Conservation (phyloP, 495 filamentous ascomycete species). For the Penicillium robsamsonii region DNA sequence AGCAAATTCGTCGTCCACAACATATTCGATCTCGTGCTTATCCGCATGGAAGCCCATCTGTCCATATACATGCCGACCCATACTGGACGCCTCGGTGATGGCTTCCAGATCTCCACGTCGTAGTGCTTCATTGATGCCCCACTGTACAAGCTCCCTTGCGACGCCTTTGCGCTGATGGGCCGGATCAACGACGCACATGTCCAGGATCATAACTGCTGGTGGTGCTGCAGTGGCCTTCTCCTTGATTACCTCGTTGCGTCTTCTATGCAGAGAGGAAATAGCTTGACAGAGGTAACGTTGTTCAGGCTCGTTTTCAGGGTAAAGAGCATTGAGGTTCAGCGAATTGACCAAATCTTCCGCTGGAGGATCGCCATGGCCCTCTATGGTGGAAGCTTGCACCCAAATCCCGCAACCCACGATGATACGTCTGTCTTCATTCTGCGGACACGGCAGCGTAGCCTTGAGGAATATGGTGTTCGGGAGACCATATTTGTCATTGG, state of each 20-base stretch:
- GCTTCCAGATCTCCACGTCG: slow-evolving; percentile 38
- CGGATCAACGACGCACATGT: slow-evolving; percentile 42
- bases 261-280: slow-evolving; percentile 25
- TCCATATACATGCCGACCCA: slow-evolving; percentile 42
- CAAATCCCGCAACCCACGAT: slow-evolving; percentile 45
- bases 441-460: slow-evolving; percentile 32
- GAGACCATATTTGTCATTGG: slow-evolving; percentile 31
- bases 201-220: slow-evolving; percentile 37
- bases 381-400: slow-evolving; percentile 30
- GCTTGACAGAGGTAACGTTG: slow-evolving; percentile 37
- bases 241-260: slow-evolving; percentile 30
- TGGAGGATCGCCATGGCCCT: slow-evolving; percentile 37
- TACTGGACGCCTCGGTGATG: slow-evolving; percentile 40
- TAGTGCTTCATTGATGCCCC: slow-evolving; percentile 41
- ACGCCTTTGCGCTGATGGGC: slow-evolving; percentile 39
- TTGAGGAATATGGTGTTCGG: slow-evolving; percentile 46
- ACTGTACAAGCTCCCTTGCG: slow-evolving; percentile 36
- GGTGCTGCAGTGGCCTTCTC: slow-evolving; percentile 25
- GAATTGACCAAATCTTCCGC: slow-evolving; percentile 19
- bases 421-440: slow-evolving; percentile 11
- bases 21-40: slow-evolving; percentile 31
- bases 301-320: slow-evolving; percentile 36
- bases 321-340: slow-evolving; percentile 30
- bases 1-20: slow-evolving; percentile 38
- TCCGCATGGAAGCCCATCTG: slow-evolving; percentile 38